A percentile compares a stretch with the other conserved stretches of the same genome.
Evolutionary conservation across 768 basidiomycete species (phyloP).

Genomic region (Scleroderma bovista): DNA sequence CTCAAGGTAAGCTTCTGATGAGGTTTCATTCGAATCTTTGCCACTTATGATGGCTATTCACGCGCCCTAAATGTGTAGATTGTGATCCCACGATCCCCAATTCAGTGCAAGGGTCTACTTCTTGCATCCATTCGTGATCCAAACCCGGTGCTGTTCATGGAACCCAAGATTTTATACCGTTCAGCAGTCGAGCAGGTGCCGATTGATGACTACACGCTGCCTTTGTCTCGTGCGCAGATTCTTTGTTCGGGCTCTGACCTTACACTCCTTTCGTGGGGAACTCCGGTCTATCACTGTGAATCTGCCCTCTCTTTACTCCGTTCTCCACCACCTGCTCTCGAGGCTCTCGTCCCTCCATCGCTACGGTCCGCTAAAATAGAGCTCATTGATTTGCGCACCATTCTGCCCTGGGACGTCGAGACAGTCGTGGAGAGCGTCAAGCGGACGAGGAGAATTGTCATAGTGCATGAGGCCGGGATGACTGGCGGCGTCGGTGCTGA

Average conservation of each 20-base stretch:
- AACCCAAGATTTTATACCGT: conserved; percentile 90
- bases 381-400: conserved; percentile 85
- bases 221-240: conserved; percentile 75
- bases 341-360: conserved; percentile 56
- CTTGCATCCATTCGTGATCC: conserved; percentile 86
- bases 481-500: conserved; percentile 88
- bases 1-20: conserved; percentile 54
- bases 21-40: background rate
- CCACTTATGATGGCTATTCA: background rate
- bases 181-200: conserved; percentile 96
- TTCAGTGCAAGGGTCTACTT: conserved; percentile 92
- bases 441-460: conserved; percentile 76
- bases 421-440: conserved; percentile 78
- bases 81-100: conserved; percentile 90
- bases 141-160: conserved; percentile 93
- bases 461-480: conserved; percentile 89
- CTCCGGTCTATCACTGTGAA: conserved; percentile 87
- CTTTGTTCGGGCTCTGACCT: conserved; percentile 73
- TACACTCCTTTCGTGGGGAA: conserved; percentile 92
- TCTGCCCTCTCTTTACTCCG: conserved; percentile 69
- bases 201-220: conserved; percentile 79
- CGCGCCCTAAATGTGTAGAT: conserved; percentile 30
- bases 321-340: conserved; percentile 60
- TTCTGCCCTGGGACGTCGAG: conserved; percentile 85
- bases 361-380: conserved; percentile 72